A percentile compares a stretch with the other conserved stretches of the same genome.
These are phyloP conservation scores for Fusarium euwallaceae DNA, from an alignment of 2,329 filamentous ascomycete species.

Conservation along the genomic window DNA sequence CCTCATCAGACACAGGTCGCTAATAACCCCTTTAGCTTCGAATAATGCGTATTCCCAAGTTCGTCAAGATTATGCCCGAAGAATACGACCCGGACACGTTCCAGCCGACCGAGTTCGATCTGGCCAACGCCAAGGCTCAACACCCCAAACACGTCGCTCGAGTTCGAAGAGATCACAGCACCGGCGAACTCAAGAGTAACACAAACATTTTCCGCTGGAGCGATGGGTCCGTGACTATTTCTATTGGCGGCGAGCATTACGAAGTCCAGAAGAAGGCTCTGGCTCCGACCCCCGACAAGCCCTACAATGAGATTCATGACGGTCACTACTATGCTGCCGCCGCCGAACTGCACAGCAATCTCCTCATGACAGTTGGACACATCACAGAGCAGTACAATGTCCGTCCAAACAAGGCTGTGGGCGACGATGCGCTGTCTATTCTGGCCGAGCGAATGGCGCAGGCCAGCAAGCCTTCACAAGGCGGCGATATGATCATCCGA, in stretches of 20 bases:
- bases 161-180: conserved; percentile 76
- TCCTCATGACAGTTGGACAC: conserved; percentile 81
- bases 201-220: conserved; percentile 82
- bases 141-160: conserved; percentile 75
- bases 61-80: conserved; percentile 77
- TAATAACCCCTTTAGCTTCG: conserved; percentile 66
- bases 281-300: conserved; percentile 70
- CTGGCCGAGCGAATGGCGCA: conserved; percentile 77
- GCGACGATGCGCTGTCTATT: conserved; percentile 78
- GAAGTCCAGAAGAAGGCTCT: conserved; percentile 79
- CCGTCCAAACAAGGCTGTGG: conserved; percentile 74
- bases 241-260: conserved; percentile 82
- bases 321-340: conserved; percentile 82
- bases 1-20: neutral
- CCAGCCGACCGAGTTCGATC: conserved; percentile 68
- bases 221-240: conserved; percentile 81
- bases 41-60: conserved; percentile 78
- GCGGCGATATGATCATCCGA: conserved; percentile 75
- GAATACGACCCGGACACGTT: conserved; percentile 77
- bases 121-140: conserved; percentile 66
- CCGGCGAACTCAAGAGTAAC: conserved; percentile 78
- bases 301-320: conserved; percentile 76
- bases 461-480: conserved; percentile 68
- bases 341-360: conserved; percentile 75
- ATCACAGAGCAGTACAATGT: conserved; percentile 80